Base-by-base conservation (phyloP, 768 basidiomycete species). In the Mycena filopes region DNA sequence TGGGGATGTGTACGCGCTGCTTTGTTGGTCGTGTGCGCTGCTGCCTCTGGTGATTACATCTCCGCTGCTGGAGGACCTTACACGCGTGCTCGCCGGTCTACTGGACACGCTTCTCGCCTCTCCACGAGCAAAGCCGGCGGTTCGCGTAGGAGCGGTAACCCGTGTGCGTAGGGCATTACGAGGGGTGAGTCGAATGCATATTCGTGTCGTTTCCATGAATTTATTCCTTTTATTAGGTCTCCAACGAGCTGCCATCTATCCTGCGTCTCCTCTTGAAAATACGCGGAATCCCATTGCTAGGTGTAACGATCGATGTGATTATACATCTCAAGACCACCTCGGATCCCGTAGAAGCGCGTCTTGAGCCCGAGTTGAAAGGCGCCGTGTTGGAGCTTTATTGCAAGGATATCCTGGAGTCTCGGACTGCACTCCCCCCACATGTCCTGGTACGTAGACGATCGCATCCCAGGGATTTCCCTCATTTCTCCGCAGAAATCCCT, bases 291-390 rank as follows among this genome's bases (percentile, higher is more conserved):
- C 80, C 89, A 1, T 78, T 98, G 3, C 74, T 96, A 5, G 88
- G 94, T 2, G 83, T 89, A 10, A 82, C 88, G 1, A 75, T 94
- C 53, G 89, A 90, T 67, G 95, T 96, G 16, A 79, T 87, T 9
- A 79, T 91, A 26, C 86, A 89, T 21, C 78, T 96, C 29, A 91
- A 90, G 76, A 74, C 75, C 87, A 51, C 77, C 83, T 47, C 78
- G 76, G 55, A 81, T 82, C 23, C 70, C 81, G 62, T 88, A 87
- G 80, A 86, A 84, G 67, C 46, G 61, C 60, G 28, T 18, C n/a
- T 16, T 64, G 38, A 33, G 29, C 36, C 41, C 2, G 41, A 36
- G 16, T 23, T 64, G 8, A 68, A 94, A 89, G 78, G 79, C 49
- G 85, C 82, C 4, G 84, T 96, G 40, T 62, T 92, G 20, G 75